Evolutionary conservation across 768 basidiomycete species (phyloP), one percentile per base, ranked within the genome.

Genomic region (Hygrophorus russula): DNA sequence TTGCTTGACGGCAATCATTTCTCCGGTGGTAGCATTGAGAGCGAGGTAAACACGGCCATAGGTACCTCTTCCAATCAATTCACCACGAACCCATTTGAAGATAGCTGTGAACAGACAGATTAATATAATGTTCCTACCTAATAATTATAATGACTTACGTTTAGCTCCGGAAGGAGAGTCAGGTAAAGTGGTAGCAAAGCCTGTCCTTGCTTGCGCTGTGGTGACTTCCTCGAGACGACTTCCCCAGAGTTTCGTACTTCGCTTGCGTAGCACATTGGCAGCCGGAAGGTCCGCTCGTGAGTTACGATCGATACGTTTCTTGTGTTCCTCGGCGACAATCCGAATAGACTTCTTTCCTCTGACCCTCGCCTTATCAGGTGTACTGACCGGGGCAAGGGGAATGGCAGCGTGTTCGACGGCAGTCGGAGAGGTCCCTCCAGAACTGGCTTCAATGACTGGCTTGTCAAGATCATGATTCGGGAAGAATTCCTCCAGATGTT

Each of bases 1-100:
- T 63, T 98, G 96, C 63, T 99, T 99, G 50, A 99, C 96, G 13
- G 96, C 96, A 54, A 98, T 92, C 89, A 97, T 94, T 63, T 98
- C 93, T 45, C 92, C 92, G 0, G 92, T 94, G 2, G 89, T 92
- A 27, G 88, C 90, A 58, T 98, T 98, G 46, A 98, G 68, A 13
- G 90, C 96, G 43, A 98, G 77, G 56, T 97, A 99, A 20, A 99
- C 96, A 34, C 87, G 79, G 10, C 96, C 96, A 55, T 93, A 99
- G 10, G 92, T 93, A 18, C 96, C 96, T 56, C 88, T 90, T 27
- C 96, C 96, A 49, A 99, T 97, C 30, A 98, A 72, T 62, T 97
- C 92, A 41, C 96, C 96, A 53, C 94, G 84, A 31, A 97, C 88
- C 96, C 96, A 98, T 58, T 93, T 94, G 70, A 97, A 92, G 34